Conservation (phyloP, 768 basidiomycete genomes). For the Naematelia encephala region DNA sequence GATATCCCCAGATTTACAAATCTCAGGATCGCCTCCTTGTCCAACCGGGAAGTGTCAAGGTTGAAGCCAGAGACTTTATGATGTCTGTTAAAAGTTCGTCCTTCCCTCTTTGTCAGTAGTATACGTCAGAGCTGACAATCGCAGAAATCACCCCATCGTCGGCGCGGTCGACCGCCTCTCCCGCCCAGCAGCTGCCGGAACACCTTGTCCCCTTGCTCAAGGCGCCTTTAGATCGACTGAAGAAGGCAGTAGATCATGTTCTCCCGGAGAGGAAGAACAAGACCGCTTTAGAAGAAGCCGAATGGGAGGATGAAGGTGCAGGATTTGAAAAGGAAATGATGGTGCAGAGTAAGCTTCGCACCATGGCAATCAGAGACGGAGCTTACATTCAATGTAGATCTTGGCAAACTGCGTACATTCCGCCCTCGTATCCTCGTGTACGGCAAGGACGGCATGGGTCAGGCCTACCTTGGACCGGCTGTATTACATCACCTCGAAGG, state of each 20-base stretch:
- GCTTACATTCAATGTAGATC: constrained; percentile 54
- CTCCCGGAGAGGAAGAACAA: constrained; percentile 77
- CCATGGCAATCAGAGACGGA: no score
- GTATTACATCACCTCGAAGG: constrained; percentile 92
- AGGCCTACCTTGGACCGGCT: constrained; percentile 82
- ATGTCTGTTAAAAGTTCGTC: constrained; percentile 87
- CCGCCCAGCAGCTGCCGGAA: constrained; percentile 75
- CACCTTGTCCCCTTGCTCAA: constrained; percentile 79
- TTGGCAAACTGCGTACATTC: constrained; percentile 86
- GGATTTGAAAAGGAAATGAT: constrained; percentile 83
- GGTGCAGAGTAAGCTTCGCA: constrained; percentile 65
- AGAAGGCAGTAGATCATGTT: constrained; percentile 65
- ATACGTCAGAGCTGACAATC: neutral
- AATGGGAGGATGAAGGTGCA: constrained; percentile 85
- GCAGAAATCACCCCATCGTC: constrained; percentile 92
- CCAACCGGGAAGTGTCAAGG: constrained; percentile 76
- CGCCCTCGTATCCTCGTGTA: constrained; percentile 81
- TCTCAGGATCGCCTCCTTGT: constrained; percentile 78
- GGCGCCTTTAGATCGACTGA: constrained; percentile 67
- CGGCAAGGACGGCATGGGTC: constrained; percentile 84
- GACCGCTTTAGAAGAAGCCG: constrained; percentile 88
- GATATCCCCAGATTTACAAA: constrained; percentile 97
- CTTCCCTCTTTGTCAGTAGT: neutral
- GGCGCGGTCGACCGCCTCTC: constrained; percentile 80
- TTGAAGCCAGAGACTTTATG: constrained; percentile 91